Percentiles rank a stretch among this genome's conserved stretches.
Evolutionary conservation across 2,329 filamentous ascomycete genomes (phyloP).

Genomic region (Phialophora macrospora): DNA sequence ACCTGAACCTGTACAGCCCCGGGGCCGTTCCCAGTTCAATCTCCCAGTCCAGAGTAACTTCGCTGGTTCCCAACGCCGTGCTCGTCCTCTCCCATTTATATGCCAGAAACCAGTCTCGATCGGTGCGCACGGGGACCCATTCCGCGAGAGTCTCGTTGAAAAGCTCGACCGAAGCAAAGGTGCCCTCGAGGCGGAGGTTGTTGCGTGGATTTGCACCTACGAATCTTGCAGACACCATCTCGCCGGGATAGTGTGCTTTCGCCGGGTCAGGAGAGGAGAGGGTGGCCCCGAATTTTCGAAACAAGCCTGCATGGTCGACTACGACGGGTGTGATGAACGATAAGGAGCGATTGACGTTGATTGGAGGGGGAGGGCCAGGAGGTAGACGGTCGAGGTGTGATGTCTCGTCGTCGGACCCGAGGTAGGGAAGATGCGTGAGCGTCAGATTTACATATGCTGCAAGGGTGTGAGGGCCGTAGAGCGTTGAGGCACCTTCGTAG

Average conservation of each 20-base stretch:
- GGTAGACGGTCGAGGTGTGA: slow-evolving; percentile 53
- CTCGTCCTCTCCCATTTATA: slow-evolving; percentile 79
- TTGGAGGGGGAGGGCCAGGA: slow-evolving; percentile 69
- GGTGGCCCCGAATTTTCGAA: slow-evolving; percentile 73
- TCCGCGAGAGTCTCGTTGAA: slow-evolving; percentile 49
- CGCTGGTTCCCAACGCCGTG: slow-evolving; percentile 71
- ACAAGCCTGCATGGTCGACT: slow-evolving; percentile 69
- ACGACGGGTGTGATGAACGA: slow-evolving; percentile 82
- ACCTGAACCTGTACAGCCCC: slow-evolving; percentile 78
- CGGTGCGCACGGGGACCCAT: slow-evolving; percentile 73
- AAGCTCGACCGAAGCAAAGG: slow-evolving; percentile 77
- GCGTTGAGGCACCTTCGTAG: slow-evolving; percentile 92
- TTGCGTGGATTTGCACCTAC: slow-evolving; percentile 90
- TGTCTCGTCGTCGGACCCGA: slow-evolving; percentile 48
- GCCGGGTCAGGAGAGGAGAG: slow-evolving; percentile 59
- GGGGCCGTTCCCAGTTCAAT: slow-evolving; percentile 58
- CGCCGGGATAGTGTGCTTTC: slow-evolving; percentile 63
- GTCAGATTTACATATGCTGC: slow-evolving; percentile 88
- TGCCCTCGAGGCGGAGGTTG: slow-evolving; percentile 76
- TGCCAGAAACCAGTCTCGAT: slow-evolving; percentile 81
- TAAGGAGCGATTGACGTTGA: slow-evolving; percentile 76
- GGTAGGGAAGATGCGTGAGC: slow-evolving; percentile 70
- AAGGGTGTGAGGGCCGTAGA: slow-evolving; percentile 82
- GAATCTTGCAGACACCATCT: slow-evolving; percentile 70
- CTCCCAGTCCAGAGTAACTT: slow-evolving; percentile 82